Evolutionary conservation across 176 grass and related monocot species (phyloP).

Genomic region (Tuctoria greenei): DNA sequence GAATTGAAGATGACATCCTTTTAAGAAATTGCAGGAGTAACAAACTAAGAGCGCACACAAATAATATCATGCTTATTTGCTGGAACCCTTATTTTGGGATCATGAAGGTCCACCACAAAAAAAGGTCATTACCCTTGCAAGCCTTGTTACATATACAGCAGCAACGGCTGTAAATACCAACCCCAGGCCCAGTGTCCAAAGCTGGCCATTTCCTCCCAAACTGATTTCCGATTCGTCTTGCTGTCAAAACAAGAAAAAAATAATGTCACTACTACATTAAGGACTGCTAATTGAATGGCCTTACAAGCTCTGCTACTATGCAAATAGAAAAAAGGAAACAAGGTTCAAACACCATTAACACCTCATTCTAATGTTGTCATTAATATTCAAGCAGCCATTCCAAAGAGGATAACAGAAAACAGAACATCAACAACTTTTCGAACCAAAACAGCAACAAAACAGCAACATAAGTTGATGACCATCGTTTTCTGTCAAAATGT

Average conservation of each 20-base stretch:
- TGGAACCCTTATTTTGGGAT: background rate
- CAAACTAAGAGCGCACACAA: too few species aligned
- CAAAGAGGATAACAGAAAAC: conserved; percentile 5
- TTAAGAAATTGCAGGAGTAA: too few species aligned
- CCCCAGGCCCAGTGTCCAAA: conserved; percentile 74
- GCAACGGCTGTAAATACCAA: conserved; percentile 82
- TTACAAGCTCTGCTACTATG: background rate
- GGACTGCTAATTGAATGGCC: background rate
- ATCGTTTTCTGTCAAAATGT: too few species aligned
- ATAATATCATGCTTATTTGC: background rate
- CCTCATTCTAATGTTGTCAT: background rate
- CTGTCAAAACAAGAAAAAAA: conserved; percentile 45
- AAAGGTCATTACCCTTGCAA: conserved; percentile 65
- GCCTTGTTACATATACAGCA: conserved; percentile 86
- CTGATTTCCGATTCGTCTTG: conserved; percentile 94
- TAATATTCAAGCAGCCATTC: background rate
- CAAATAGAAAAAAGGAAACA: background rate
- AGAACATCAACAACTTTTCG: too few species aligned
- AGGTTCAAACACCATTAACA: background rate
- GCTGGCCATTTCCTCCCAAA: conserved; percentile 75
- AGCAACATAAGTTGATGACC: too few species aligned
- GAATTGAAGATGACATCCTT: too few species aligned
- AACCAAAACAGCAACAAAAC: too few species aligned
- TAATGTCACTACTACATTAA: background rate
- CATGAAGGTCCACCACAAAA: background rate